Conservation (phyloP, 495 filamentous ascomycete species). For the Sabuloglossum arenarium region DNA sequence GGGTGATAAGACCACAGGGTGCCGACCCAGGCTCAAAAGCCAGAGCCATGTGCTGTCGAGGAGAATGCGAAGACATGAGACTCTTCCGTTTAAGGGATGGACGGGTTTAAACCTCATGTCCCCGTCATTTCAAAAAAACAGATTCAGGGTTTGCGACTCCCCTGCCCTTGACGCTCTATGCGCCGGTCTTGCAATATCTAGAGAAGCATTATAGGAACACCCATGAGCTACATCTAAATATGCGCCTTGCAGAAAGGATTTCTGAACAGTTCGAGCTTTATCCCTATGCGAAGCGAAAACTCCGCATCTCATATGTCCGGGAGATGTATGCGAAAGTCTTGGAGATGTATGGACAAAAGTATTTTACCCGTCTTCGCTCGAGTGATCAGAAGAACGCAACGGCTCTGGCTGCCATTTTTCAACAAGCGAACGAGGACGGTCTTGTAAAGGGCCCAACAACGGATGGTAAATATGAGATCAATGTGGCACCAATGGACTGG, state of each 20-base stretch:
- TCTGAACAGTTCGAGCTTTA: not conserved
- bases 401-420: not conserved
- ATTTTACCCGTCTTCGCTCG: not conserved
- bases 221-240: not conserved
- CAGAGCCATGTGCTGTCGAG: not conserved
- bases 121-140: not conserved
- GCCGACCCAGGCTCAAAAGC: not conserved
- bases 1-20: not conserved
- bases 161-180: not conserved
- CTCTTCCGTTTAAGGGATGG: not conserved
- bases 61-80: not conserved
- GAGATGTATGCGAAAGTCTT: not conserved
- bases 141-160: not conserved
- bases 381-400: not conserved
- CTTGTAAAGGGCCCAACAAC: not conserved
- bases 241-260: not conserved
- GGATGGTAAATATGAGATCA: not conserved
- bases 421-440: not conserved
- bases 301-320: not conserved
- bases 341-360: not conserved
- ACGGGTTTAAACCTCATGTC: not conserved
- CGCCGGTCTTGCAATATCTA: not conserved
- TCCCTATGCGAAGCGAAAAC: not conserved
- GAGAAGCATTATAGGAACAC: not conserved
- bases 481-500: not conserved